A percentile compares a stretch with the other conserved stretches of the same genome.
Evolutionary conservation across 176 grass and related monocot species (phyloP).

Genomic region (Phoenix roebelenii): DNA sequence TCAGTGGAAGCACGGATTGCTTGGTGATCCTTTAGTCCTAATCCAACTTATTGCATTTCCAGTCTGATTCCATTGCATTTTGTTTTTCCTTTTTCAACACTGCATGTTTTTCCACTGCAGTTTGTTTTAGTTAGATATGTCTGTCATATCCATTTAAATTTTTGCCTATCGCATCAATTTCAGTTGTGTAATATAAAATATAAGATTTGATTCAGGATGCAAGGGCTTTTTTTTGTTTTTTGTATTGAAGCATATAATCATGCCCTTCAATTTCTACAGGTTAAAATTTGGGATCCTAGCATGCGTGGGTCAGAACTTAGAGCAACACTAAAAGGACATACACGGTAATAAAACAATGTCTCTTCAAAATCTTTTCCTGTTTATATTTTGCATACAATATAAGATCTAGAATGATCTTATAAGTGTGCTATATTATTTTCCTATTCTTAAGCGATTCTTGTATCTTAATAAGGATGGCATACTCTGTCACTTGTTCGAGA

Average conservation of each 20-base stretch:
- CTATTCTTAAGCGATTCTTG: too few relatives aligned
- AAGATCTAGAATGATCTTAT: too few relatives aligned
- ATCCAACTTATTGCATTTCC: too few relatives aligned
- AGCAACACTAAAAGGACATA: constrained; percentile 95
- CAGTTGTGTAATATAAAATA: too few relatives aligned
- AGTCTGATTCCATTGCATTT: too few relatives aligned
- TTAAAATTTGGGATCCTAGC: constrained; percentile 99
- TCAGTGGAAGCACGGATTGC: constrained; percentile 99
- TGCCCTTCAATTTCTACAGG: constrained; percentile 33
- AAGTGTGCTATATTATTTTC: too few relatives aligned
- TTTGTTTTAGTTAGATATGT: neutral
- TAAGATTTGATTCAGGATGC: too few relatives aligned
- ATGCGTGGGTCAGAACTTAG: constrained; percentile 95
- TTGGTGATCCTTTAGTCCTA: constrained; percentile 23
- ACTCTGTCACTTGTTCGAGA: too few relatives aligned
- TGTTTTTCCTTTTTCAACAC: constrained; percentile 10
- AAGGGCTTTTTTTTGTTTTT: too few relatives aligned
- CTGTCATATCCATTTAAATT: too few relatives aligned
- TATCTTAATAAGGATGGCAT: too few relatives aligned
- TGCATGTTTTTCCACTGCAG: neutral
- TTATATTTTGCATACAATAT: neutral
- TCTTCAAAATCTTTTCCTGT: neutral
- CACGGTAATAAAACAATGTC: constrained; percentile 36
- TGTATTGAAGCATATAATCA: neutral
- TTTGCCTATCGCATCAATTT: too few relatives aligned